Base-by-base conservation (phyloP, 2,329 filamentous ascomycete species). In the Xylariaceae sp. region DNA sequence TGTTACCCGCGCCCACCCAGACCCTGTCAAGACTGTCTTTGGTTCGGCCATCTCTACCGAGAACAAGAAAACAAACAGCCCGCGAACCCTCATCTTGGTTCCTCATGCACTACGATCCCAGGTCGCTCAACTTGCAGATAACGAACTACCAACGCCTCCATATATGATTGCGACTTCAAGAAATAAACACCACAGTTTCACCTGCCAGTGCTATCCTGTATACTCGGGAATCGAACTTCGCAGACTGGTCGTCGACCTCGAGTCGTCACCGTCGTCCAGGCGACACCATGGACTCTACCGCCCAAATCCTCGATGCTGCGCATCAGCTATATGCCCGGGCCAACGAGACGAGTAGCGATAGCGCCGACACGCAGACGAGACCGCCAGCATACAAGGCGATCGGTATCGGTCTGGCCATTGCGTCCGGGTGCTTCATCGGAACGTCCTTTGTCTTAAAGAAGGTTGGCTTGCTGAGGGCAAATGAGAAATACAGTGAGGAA, bases 391-490 rank as follows among this genome's bases (percentile, higher is more conserved):
- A 87, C 76, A 97, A 96, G 62, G 79, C 83, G 19, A 78, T 97
- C 51, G 93, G 93, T 41, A 88, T 98, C 48, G 74, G 81, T 17
- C 73, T 98, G 28, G 93, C 93, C 13, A 76, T 96, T 44, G 81
- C 82, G 24, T 97, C 91, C 0, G 93, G 93, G 32, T 63, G 88
- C 43, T 97, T 97, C 63, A 98, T 98, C 60, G 93, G 93, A 41
- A 77, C 85, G 12, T 97, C 91, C 0, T 98, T 97, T 63, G 90
- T 97, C 19, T 69, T 98, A 59, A 97, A 97, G 68, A 98, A 98
- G 69, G 76, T 87, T 45, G 93, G 93, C 4, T 68, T 98, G 53
- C 74, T 98, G 47, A 89, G 82, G 63, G 91, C 93, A 38, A 98
- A 97, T 65, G 82, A 87, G 55, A 97, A 97, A 64, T 97, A 97